A percentile compares a stretch with the other conserved stretches of the same genome.
phyloP scores from a whole-genome alignment of 192 early-diverging fungal species.

The Pecoramyces ruminantium region DNA sequence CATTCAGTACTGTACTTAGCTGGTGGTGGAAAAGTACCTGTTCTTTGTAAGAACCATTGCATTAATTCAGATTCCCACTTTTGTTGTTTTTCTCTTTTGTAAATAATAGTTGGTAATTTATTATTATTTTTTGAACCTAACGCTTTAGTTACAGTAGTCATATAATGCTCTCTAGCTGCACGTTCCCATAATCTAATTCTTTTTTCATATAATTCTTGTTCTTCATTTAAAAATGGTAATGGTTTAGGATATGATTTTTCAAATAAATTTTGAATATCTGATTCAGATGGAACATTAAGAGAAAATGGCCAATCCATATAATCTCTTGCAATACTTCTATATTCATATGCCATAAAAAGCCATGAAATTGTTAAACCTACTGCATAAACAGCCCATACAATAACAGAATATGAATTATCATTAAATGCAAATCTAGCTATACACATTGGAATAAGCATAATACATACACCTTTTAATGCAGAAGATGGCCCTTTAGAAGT shows the following conservation, averaged over 20 bases:
- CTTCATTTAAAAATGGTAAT: background rate
- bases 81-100: slow-evolving; percentile 10
- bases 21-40: slow-evolving; percentile 7
- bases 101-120: slow-evolving; percentile 1
- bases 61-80: slow-evolving; percentile 16
- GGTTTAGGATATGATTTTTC: slow-evolving; percentile 1
- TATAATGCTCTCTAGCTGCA: slow-evolving; percentile 15
- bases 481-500: slow-evolving; percentile 14
- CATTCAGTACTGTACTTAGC: slow-evolving; percentile 16
- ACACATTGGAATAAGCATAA: slow-evolving; percentile 11
- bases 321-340: slow-evolving; percentile 5
- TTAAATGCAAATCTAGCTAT: slow-evolving; percentile 12
- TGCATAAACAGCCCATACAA: slow-evolving; percentile 11
- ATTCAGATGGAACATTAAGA: slow-evolving; percentile 10
- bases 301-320: slow-evolving; percentile 18
- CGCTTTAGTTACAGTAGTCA: background rate
- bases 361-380: slow-evolving; percentile 1
- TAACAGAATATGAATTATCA: background rate
- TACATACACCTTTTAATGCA: slow-evolving; percentile 8
- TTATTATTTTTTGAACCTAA: slow-evolving; percentile 1
- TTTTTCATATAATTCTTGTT: slow-evolving; percentile 1
- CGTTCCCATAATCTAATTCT: slow-evolving; percentile 15
- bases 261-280: slow-evolving; percentile 7
- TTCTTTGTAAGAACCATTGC: slow-evolving; percentile 16
- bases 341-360: slow-evolving; percentile 11